Evolutionary conservation across 257 asterid genomes (phyloP).

Genomic region (Nicotiana obtusifolia): DNA sequence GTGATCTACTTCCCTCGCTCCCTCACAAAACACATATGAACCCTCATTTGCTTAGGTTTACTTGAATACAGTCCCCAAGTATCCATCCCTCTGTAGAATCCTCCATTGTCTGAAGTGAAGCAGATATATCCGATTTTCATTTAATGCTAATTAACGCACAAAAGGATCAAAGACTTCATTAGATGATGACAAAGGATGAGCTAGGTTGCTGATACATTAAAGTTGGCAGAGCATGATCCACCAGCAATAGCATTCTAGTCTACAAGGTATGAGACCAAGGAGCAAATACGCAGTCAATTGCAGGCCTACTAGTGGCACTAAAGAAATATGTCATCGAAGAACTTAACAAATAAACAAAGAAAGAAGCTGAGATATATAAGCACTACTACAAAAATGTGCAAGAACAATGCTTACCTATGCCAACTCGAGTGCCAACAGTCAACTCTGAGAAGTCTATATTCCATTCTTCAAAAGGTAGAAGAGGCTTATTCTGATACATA

Average conservation of each 20-base stretch:
- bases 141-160: not conserved
- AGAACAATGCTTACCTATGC: slow-evolving; percentile 63
- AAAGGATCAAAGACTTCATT: not conserved
- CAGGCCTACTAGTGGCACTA: not conserved
- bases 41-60: not conserved
- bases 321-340: not conserved
- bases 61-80: not conserved
- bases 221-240: not conserved
- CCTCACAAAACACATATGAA: not conserved
- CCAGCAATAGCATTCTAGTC: not conserved
- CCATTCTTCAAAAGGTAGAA: slow-evolving; percentile 89
- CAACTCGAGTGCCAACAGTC: slow-evolving; percentile 88
- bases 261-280: not conserved
- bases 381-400: not conserved
- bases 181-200: not conserved
- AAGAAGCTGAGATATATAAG: not conserved
- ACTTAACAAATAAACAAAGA: not conserved
- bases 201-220: not conserved
- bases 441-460: slow-evolving; percentile 84
- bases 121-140: not conserved
- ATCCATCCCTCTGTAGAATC: not conserved
- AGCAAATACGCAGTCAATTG: not conserved
- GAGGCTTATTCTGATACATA: slow-evolving; percentile 69
- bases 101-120: not conserved
- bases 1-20: not conserved